These are phyloP conservation scores for Penicillium mononematosum DNA, from an alignment of 495 filamentous ascomycete genomes.

Conservation along the genomic window DNA sequence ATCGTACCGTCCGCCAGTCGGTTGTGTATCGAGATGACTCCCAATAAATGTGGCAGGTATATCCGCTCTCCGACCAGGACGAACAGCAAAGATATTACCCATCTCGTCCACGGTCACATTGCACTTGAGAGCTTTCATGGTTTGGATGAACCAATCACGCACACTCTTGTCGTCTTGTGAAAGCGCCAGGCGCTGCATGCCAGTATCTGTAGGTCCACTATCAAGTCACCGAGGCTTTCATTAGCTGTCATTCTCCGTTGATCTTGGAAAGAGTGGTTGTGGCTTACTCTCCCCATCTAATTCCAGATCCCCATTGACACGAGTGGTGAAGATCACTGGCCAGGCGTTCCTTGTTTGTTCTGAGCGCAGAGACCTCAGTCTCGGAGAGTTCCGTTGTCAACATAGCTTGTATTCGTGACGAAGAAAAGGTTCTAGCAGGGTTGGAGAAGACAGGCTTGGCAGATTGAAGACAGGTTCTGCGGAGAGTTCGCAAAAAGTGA, in stretches of 20 bases:
- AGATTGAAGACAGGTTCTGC: background rate
- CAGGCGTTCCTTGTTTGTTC: constrained; percentile 58
- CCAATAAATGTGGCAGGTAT: constrained; percentile 67
- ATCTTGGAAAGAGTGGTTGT: background rate
- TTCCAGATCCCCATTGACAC: constrained; percentile 64
- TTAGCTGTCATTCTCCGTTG: constrained; percentile 10
- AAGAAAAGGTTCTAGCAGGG: constrained; percentile 22
- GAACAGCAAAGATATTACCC: constrained; percentile 76
- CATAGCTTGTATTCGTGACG: constrained; percentile 33
- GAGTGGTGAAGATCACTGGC: constrained; percentile 63
- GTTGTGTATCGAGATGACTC: constrained; percentile 77
- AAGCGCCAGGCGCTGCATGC: constrained; percentile 66
- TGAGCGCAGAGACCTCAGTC: constrained; percentile 45
- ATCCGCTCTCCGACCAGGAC: constrained; percentile 54
- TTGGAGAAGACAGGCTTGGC: background rate
- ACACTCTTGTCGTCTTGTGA: constrained; percentile 68
- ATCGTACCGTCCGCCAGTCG: constrained; percentile 69
- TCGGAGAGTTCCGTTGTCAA: constrained; percentile 43
- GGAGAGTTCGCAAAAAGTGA: background rate
- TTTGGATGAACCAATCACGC: constrained; percentile 73
- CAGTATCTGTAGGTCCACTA: constrained; percentile 58
- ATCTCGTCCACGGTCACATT: constrained; percentile 60
- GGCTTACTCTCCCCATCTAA: constrained; percentile 63
- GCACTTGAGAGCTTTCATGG: constrained; percentile 63
- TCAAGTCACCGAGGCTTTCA: background rate